Conservation (phyloP, 805 yeast genomes). For the Hanseniaspora hatyaiensis region DNA sequence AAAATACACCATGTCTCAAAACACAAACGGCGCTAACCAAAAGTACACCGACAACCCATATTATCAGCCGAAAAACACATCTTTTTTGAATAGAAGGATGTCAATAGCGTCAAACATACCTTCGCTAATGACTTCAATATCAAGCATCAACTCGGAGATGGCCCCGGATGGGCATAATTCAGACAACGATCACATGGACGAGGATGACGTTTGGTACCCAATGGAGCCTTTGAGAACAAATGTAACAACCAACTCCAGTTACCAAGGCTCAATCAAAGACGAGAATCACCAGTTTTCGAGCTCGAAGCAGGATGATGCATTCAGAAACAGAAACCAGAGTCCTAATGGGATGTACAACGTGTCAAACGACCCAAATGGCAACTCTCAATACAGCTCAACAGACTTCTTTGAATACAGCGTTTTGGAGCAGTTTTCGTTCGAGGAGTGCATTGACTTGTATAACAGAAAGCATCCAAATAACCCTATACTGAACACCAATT, state of each 20-base stretch:
- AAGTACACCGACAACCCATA: conserved; percentile 15
- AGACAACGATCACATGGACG: conserved; percentile 1
- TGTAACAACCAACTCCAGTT: not conserved
- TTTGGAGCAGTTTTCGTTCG: conserved; percentile 10
- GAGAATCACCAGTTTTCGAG: too few relatives aligned
- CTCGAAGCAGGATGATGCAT: conserved; percentile 4
- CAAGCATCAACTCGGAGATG: not conserved
- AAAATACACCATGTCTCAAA: too few relatives aligned
- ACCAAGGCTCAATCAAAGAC: conserved; percentile 15
- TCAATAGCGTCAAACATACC: conserved; percentile 2
- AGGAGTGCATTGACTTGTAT: conserved; percentile 12
- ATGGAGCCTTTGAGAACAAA: conserved; percentile 7
- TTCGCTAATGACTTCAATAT: not conserved
- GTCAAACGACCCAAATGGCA: not conserved
- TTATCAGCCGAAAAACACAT: not conserved
- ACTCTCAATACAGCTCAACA: not conserved
- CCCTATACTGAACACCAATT: not conserved
- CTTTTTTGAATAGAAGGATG: conserved; percentile 1
- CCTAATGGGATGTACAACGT: not conserved
- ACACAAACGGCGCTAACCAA: too few relatives aligned
- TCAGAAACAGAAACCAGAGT: not conserved
- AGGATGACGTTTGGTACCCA: conserved; percentile 7
- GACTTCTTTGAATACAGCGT: conserved; percentile 3
- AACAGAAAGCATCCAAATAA: conserved; percentile 13
- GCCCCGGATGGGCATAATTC: conserved; percentile 17